A percentile compares a stretch with the other conserved stretches of the same genome.
phyloP scores from a whole-genome alignment of 306 rosid species.

The Cucurbita maxima region DNA sequence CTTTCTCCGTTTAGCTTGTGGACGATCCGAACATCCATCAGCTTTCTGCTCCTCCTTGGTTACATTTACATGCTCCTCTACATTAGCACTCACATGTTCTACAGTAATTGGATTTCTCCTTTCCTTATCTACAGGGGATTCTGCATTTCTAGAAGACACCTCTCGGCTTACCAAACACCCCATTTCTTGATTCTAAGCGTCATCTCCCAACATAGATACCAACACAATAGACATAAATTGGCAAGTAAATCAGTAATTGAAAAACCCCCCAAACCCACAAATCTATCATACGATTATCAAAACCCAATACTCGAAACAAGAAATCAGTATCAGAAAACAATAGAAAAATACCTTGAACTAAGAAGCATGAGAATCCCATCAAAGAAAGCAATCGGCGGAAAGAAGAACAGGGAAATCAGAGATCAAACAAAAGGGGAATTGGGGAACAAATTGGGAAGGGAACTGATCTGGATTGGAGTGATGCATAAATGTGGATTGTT shows the following conservation, averaged over 20 bases:
- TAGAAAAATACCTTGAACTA: not conserved
- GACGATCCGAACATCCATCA: slow-evolving; percentile 18
- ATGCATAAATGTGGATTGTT: not conserved
- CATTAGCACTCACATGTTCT: slow-evolving; percentile 9
- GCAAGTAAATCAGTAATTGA: not conserved
- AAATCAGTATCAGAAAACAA: not conserved
- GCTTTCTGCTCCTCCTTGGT: slow-evolving; percentile 23
- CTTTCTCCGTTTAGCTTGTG: slow-evolving; percentile 26
- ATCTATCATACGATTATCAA: not conserved
- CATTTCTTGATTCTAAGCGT: slow-evolving; percentile 37
- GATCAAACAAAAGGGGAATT: not conserved
- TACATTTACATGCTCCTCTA: slow-evolving; percentile 23
- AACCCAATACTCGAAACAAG: not conserved
- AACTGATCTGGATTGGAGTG: not conserved
- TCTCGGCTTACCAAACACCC: slow-evolving; percentile 55
- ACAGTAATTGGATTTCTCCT: slow-evolving; percentile 18
- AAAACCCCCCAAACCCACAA: not conserved
- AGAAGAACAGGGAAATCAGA: not conserved
- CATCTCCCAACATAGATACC: slow-evolving; percentile 6
- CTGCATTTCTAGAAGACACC: slow-evolving; percentile 19
- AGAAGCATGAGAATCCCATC: not conserved
- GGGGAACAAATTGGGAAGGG: not conserved
- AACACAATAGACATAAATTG: not conserved
- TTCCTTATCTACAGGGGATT: slow-evolving; percentile 30
- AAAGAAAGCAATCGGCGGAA: not conserved